Evolutionary conservation across 2,329 filamentous ascomycete genomes (phyloP), one percentile per base, ranked within the genome.

Genomic region (Ciborinia camelliae): DNA sequence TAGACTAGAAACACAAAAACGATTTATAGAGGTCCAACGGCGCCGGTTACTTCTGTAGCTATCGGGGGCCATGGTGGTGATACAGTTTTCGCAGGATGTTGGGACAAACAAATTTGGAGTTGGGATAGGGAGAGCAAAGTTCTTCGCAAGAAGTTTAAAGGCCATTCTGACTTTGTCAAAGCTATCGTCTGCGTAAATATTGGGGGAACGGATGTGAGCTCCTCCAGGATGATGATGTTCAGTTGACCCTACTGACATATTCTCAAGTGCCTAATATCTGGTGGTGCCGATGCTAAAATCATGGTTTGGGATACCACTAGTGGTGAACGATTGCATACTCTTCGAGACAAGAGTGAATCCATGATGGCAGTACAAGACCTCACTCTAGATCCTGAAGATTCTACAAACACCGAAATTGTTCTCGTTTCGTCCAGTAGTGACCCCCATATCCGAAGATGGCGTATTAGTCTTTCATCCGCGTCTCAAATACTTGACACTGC

Each of bases 141-240:
- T 37, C 77, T 80, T 1, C 80, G 79, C n/a, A 82, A 79, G 67
- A 87, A 82, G 68, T 92, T 88, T 70, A 83, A 84, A 65, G 92
- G 92, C 5, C 94, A 98, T 76, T 81, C 84, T 1, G 95, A 99
- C 78, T 99, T 99, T 74, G 90, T 99, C 72, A 97, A 97, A 78
- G 82, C 90, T 4, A 79, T 98, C 3, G 78, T 90, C 18, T 86
- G 84, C 70, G 81, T 84, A 15, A 83, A 78, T 30, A 73, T 96
- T 6, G 79, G 81, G 20, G 86, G 83, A 35, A 85, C 83, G 66
- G 81, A 90, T 65, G 73, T 84, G 69, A 69, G 74, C 63, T 60
- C 20, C 26, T 39, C 30, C 60, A 26, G 26, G 4, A 50, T 45
- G 48, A 2, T 45, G 53, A 66, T n/a, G 52, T 55, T 5, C 43